These are phyloP conservation scores for Xylariomycetidae sp. DNA, from an alignment of 2,329 filamentous ascomycete species.

Conservation along the genomic window DNA sequence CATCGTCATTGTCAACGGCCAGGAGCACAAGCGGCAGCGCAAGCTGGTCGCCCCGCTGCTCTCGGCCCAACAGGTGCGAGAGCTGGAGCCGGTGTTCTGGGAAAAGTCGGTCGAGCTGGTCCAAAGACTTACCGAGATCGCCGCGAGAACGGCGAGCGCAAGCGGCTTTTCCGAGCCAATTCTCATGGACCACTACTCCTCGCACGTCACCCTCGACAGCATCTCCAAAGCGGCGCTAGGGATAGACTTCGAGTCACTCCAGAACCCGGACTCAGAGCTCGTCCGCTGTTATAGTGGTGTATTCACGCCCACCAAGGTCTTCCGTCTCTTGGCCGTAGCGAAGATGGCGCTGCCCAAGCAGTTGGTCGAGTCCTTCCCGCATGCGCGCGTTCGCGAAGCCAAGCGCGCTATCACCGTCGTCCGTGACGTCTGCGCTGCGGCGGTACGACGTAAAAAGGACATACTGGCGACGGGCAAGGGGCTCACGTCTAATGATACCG, in stretches of 20 bases:
- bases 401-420: slow-evolving; percentile 1
- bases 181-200: slow-evolving; percentile 9
- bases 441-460: slow-evolving; percentile 5
- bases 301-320: slow-evolving; percentile 9
- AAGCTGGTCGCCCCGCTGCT: slow-evolving; percentile 16
- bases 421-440: slow-evolving; percentile 2
- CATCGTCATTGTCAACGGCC: slow-evolving; percentile 13
- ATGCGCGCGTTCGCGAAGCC: slow-evolving; percentile 1
- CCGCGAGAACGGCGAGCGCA: not conserved
- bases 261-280: slow-evolving; percentile 8
- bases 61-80: slow-evolving; percentile 14
- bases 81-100: slow-evolving; percentile 17
- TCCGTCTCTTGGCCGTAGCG: slow-evolving; percentile 7
- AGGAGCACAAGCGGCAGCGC: slow-evolving; percentile 17
- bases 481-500: slow-evolving; percentile 5
- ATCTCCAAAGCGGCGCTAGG: slow-evolving; percentile 11
- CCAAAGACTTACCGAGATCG: slow-evolving; percentile 7
- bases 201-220: slow-evolving; percentile 7
- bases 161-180: slow-evolving; percentile 6
- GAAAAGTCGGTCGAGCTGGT: slow-evolving; percentile 13
- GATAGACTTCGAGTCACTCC: slow-evolving; percentile 9
- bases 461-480: slow-evolving; percentile 8
- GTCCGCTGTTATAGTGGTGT: slow-evolving; percentile 9
- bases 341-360: slow-evolving; percentile 6
- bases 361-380: slow-evolving; percentile 3